Conservation (phyloP, 805 yeast species). For the Babjeviella inositovora region DNA sequence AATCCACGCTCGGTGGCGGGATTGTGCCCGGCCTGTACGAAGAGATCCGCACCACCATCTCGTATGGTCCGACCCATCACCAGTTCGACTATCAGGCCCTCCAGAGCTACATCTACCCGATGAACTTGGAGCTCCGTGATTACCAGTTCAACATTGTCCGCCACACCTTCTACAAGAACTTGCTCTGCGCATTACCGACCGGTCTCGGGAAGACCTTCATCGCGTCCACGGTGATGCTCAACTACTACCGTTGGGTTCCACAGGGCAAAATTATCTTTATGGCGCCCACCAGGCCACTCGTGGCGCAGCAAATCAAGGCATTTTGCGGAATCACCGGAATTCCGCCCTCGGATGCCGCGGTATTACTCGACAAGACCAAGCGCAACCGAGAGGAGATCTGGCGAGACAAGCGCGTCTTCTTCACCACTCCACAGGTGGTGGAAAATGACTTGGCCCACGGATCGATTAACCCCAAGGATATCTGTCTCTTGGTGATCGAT, state of each 20-base stretch:
- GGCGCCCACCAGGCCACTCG: slow-evolving; percentile 96
- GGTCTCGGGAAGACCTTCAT: slow-evolving; percentile 96
- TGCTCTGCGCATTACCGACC: slow-evolving; percentile 86
- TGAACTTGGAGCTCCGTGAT: slow-evolving; percentile 70
- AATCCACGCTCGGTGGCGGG: no score
- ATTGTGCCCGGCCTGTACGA: no score
- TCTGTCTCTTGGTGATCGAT: slow-evolving; percentile 72
- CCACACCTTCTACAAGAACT: slow-evolving; percentile 55
- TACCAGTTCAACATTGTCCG: slow-evolving; percentile 75
- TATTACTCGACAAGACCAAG: slow-evolving; percentile 44
- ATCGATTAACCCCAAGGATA: slow-evolving; percentile 53
- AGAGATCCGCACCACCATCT: slow-evolving; percentile 8
- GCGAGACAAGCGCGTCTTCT: slow-evolving; percentile 64
- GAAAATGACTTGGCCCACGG: slow-evolving; percentile 79
- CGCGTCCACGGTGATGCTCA: slow-evolving; percentile 87
- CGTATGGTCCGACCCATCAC: slow-evolving; percentile 29
- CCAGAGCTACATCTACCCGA: slow-evolving; percentile 58
- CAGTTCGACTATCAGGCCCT: slow-evolving; percentile 20
- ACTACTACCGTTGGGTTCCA: slow-evolving; percentile 76
- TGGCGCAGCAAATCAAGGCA: slow-evolving; percentile 91
- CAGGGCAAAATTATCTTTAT: slow-evolving; percentile 71
- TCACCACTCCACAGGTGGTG: slow-evolving; percentile 92
- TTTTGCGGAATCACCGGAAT: slow-evolving; percentile 81
- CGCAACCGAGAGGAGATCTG: slow-evolving; percentile 63
- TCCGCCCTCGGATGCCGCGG: slow-evolving; percentile 62